Evolutionary conservation across 2,329 filamentous ascomycete genomes (phyloP), one percentile per base, ranked within the genome.

Genomic region (Colletotrichum sp.): DNA sequence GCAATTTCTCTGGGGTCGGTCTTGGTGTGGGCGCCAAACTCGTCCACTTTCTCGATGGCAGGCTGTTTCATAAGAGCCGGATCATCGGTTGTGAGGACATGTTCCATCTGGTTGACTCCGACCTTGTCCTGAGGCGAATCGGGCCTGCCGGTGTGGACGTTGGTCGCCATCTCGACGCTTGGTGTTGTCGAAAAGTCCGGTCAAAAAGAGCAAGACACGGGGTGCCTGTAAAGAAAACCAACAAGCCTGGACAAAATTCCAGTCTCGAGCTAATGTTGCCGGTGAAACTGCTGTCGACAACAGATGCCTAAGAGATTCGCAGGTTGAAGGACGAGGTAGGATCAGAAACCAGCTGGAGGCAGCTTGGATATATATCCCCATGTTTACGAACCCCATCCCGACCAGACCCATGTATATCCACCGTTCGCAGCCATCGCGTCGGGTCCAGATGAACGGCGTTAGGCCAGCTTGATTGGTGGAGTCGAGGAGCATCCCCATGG

Each of bases 11-110:
- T 83, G 3, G 84, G 84, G 65, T 86, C 84, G 5, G 84, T 85
- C 79, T 86, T 86, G 68, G 82, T 82, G 68, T 82, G 80, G 8
- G 85, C 84, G 30, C 85, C 85, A 9, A 84, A 85, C 78, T 86
- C 84, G 71, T 86, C 85, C 12, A 78, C 71, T 21, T 79, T 79
- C n/a, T 79, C 79, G 16, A 69, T 26, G 16, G 21, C 39, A n/a
- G 67, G 65, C 28, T 70, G 66, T 64, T 78, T 78, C 76, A 76
- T 76, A 2, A 78, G 59, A 6, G 68, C 70, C 10, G 69, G 73
- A 62, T 76, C 70, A 24, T 77, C 67, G 30, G 49, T 44, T 5
- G 71, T 74, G 2, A 72, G 21, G 44, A 73, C 73, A 10, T 73
- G 73, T 44, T 76, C 73, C 64, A 76, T 73, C 32, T 73, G 69